phyloP scores from a whole-genome alignment of 331 rosid species.

The Quercus lobata region DNA sequence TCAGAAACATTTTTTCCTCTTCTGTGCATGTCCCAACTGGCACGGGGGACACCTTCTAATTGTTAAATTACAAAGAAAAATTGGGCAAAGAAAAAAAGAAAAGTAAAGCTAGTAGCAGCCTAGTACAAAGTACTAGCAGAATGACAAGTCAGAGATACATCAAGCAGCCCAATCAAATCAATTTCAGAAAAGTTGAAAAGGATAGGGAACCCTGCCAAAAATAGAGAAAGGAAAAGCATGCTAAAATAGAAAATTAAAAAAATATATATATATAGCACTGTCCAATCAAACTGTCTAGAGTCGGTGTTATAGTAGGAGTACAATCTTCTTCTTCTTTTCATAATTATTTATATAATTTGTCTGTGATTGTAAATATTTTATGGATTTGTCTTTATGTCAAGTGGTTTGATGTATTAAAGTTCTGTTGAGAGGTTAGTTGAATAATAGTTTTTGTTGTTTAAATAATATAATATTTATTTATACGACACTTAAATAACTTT shows the following conservation, averaged over 20 bases:
- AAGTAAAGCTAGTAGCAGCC: too few relatives aligned
- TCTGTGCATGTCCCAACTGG: not conserved
- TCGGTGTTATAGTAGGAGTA: too few relatives aligned
- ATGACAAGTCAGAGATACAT: slow-evolving; percentile 30
- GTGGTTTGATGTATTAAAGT: too few relatives aligned
- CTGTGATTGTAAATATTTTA: too few relatives aligned
- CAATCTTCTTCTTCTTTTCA: too few relatives aligned
- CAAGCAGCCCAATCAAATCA: slow-evolving; percentile 47
- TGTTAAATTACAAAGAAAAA: slow-evolving; percentile 3
- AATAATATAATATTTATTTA: too few relatives aligned
- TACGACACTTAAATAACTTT: fast-evolving
- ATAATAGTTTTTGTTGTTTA: too few relatives aligned
- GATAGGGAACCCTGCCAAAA: not conserved
- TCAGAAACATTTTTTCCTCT: slow-evolving; percentile 24
- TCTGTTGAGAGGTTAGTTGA: too few relatives aligned
- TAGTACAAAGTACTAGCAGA: slow-evolving; percentile 12
- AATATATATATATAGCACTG: not conserved
- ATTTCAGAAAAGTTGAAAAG: slow-evolving; percentile 3
- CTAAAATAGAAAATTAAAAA: not conserved
- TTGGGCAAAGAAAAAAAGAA: not conserved
- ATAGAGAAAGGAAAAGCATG: not conserved
- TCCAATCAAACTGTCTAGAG: not conserved
- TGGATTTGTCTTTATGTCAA: too few relatives aligned
- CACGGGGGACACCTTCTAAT: not conserved
- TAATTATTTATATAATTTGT: too few relatives aligned